phyloP scores from a whole-genome alignment of 768 basidiomycete genomes.

The Psilocybe sp. region DNA sequence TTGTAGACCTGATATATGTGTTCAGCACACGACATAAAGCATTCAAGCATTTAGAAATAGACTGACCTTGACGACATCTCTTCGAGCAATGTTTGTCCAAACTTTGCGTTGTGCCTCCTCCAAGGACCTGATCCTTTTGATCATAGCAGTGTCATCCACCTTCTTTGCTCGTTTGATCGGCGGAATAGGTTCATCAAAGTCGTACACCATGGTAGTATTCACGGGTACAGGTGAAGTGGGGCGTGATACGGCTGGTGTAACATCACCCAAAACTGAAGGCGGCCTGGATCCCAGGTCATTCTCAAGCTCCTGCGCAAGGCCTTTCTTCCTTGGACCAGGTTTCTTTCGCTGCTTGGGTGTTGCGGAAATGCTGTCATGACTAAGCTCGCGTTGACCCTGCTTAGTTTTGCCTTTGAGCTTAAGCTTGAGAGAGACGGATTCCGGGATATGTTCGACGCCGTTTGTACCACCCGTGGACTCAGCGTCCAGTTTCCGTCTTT shows the following conservation, averaged over 20 bases:
- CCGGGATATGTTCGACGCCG: slow-evolving; percentile 44
- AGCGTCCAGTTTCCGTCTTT: slow-evolving; percentile 62
- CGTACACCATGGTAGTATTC: slow-evolving; percentile 62
- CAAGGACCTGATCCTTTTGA: slow-evolving; percentile 70
- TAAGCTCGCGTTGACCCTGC: slow-evolving; percentile 48
- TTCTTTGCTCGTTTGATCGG: slow-evolving; percentile 76
- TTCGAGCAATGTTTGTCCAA: slow-evolving; percentile 84
- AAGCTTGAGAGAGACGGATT: slow-evolving; percentile 35
- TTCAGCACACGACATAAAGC: slow-evolving; percentile 5
- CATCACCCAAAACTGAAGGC: slow-evolving; percentile 63
- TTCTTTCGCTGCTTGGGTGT: slow-evolving; percentile 60
- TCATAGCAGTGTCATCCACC: slow-evolving; percentile 67
- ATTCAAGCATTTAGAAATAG: neutral
- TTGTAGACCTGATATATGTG: slow-evolving; percentile 64
- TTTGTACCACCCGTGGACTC: slow-evolving; percentile 35
- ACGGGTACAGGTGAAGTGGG: slow-evolving; percentile 64
- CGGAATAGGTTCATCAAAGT: slow-evolving; percentile 67
- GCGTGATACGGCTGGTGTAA: slow-evolving; percentile 67
- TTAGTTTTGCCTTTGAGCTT: slow-evolving; percentile 57
- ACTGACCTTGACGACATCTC: slow-evolving; percentile 78
- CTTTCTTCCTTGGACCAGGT: slow-evolving; percentile 56
- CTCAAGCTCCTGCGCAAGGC: slow-evolving; percentile 50
- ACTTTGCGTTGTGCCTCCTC: slow-evolving; percentile 87
- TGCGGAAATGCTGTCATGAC: slow-evolving; percentile 53
- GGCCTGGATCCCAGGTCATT: slow-evolving; percentile 48